A percentile compares a stretch with the other conserved stretches of the same genome.
These are phyloP conservation scores for Herpetomonas tarakana DNA, from an alignment of 208 protist species.

Conservation along the genomic window DNA sequence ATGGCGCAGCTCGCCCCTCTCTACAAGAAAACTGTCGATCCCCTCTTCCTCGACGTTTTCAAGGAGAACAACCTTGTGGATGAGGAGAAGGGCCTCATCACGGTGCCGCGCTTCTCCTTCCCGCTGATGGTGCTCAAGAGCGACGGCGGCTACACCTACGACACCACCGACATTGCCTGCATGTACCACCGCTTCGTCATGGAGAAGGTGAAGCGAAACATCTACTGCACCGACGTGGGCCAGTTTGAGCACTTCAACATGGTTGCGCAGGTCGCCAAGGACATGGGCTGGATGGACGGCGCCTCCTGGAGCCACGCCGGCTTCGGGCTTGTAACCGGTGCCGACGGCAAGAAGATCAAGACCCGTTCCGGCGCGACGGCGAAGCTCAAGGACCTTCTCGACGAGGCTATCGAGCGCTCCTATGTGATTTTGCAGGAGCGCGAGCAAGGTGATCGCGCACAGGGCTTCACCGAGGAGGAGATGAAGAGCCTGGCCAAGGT, in stretches of 20 bases:
- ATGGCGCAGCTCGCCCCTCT: conserved; percentile 63
- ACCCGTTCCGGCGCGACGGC: conserved; percentile 95
- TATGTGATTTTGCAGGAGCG: conserved; percentile 80
- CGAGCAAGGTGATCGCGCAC: conserved; percentile 65
- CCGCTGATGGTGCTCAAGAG: conserved; percentile 95
- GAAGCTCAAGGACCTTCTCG: conserved; percentile 95
- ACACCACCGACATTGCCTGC: conserved; percentile 92
- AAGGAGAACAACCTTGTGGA: conserved; percentile 59
- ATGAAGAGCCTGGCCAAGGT: conserved; percentile 80
- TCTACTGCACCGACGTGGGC: conserved; percentile 96
- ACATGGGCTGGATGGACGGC: conserved; percentile 86
- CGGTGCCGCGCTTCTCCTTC: conserved; percentile 88
- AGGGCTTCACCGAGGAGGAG: conserved; percentile 83
- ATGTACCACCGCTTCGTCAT: conserved; percentile 91
- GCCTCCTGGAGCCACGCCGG: conserved; percentile 91
- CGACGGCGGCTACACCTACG: conserved; percentile 95
- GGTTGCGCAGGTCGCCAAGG: conserved; percentile 82
- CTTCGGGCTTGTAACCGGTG: conserved; percentile 92
- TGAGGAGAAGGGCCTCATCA: conserved; percentile 47
- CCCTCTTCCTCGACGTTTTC: conserved; percentile 77
- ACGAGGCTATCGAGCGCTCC: conserved; percentile 91
- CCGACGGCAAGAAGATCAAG: conserved; percentile 96
- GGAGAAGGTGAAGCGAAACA: conserved; percentile 84
- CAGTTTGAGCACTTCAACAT: conserved; percentile 95
- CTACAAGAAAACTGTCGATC: conserved; percentile 73